Evolutionary conservation across 75 land plant species (phyloP).

Genomic region (Pinus albicaulis): DNA sequence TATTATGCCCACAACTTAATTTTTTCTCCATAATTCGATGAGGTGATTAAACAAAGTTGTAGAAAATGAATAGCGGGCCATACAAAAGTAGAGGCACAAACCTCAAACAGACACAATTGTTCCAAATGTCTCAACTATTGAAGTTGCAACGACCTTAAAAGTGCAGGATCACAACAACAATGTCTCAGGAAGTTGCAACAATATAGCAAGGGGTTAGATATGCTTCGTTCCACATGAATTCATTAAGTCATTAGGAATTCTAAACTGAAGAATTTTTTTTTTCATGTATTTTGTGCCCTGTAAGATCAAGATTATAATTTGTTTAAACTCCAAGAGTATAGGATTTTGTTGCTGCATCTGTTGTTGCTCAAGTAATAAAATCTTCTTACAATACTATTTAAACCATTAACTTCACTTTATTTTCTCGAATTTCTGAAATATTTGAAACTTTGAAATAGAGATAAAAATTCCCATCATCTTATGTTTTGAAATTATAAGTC

Average conservation of each 20-base stretch:
- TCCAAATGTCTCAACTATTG: background rate
- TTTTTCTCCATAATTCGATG: slow-evolving; percentile 46
- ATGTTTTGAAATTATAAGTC: too few species aligned
- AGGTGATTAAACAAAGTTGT: slow-evolving; percentile 61
- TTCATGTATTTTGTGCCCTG: background rate
- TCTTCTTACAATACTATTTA: too few species aligned
- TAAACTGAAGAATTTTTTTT: background rate
- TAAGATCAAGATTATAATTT: too few species aligned
- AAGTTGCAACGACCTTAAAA: background rate
- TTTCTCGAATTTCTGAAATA: too few species aligned
- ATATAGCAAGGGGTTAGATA: background rate
- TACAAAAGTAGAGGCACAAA: slow-evolving; percentile 45
- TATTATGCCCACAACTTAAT: slow-evolving; percentile 29
- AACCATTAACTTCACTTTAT: too few species aligned
- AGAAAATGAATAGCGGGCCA: slow-evolving; percentile 48
- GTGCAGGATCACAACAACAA: background rate
- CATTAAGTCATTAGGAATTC: background rate
- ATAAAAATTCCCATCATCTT: too few species aligned
- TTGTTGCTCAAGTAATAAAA: too few species aligned
- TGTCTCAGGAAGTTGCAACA: background rate
- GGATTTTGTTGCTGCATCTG: too few species aligned
- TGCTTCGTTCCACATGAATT: background rate
- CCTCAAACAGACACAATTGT: slow-evolving; percentile 44
- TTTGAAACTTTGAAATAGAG: too few species aligned
- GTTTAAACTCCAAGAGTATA: background rate